Conservation (phyloP, 2,329 filamentous ascomycete genomes). For the Ceratocystiopsis minuta region DNA sequence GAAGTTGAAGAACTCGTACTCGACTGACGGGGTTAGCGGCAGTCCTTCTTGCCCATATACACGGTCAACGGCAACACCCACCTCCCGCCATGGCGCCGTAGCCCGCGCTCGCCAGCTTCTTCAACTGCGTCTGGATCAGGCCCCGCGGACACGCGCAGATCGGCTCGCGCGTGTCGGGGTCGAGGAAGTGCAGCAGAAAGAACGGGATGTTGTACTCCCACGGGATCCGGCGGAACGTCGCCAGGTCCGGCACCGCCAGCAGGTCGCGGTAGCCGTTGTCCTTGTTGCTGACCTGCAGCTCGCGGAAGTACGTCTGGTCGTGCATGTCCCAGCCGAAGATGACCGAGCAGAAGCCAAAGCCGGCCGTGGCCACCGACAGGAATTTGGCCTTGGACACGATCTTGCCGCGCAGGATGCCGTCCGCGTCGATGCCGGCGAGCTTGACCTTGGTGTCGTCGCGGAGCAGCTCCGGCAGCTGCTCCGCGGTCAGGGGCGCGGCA, state of each 20-base stretch:
- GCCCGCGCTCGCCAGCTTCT: conserved; percentile 49
- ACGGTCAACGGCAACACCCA: conserved; percentile 17
- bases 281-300: conserved; percentile 75
- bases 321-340: conserved; percentile 98
- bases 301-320: conserved; percentile 71
- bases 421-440: conserved; percentile 71
- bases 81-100: conserved; percentile 79
- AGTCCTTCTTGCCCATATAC: background rate
- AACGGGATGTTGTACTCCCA: conserved; percentile 82
- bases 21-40: conserved; percentile 34
- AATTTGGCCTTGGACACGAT: conserved; percentile 89
- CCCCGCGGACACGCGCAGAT: conserved; percentile 66
- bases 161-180: conserved; percentile 56
- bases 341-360: conserved; percentile 88
- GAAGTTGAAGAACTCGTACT: conserved; percentile 94
- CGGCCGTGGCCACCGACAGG: conserved; percentile 57
- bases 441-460: conserved; percentile 63
- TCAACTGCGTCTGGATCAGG: conserved; percentile 48
- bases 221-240: conserved; percentile 64
- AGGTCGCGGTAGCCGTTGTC: conserved; percentile 81
- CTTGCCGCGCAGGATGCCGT: conserved; percentile 77
- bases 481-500: conserved; percentile 30
- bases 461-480: conserved; percentile 48
- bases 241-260: conserved; percentile 63
- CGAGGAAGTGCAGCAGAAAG: conserved; percentile 67